Evolutionary conservation across 2,329 filamentous ascomycete genomes (phyloP), one percentile per base, ranked within the genome.

Genomic region (Fonsecaea pugnacius): DNA sequence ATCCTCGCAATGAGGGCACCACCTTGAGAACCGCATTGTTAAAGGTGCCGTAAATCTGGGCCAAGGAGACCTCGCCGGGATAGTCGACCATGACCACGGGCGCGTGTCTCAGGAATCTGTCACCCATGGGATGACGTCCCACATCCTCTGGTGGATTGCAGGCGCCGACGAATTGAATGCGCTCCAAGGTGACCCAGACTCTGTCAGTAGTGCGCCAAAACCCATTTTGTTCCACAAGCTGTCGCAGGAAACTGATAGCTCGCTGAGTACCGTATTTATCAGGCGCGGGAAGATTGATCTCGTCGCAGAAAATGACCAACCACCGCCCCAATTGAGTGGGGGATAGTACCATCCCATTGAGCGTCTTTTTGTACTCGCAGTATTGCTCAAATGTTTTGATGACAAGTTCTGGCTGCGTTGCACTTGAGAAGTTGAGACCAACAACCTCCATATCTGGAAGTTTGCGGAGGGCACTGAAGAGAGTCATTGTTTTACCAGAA

Each of bases 61-160:
- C 89, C 40, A 99, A 85, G 3, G 96, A 99, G 50, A 92, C 83
- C 79, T 99, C 92, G 73, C 96, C 95, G 66, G 95, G 95, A 74
- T 99, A 99, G 75, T 99, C 95, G 48, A 99, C 96, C 96, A 99
- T 99, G 78, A 99, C 91, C 60, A 99, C 86, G n/a, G 95, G 95
- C 16, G 95, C 92, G 77, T 99, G 96, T 64, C 96, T 88, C 70
- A 99, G 84, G 86, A 99, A 99, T 71, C 95, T 86, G 56, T 92
- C 88, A 50, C 92, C 95, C 82, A 99, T 89, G 0, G 95, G 90
- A 12, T 95, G 98, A 85, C 95, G 92, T 30, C 95, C 95, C 71
- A 93, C 93, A 79, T 99, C 96, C 0, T 95, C 98, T 0, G 95
- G 95, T 72, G 95, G 96, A 78, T 99, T 99, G 77, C 95, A 99